Conservation (phyloP, 192 early-diverging fungal species). For the Thamnidium elegans region DNA sequence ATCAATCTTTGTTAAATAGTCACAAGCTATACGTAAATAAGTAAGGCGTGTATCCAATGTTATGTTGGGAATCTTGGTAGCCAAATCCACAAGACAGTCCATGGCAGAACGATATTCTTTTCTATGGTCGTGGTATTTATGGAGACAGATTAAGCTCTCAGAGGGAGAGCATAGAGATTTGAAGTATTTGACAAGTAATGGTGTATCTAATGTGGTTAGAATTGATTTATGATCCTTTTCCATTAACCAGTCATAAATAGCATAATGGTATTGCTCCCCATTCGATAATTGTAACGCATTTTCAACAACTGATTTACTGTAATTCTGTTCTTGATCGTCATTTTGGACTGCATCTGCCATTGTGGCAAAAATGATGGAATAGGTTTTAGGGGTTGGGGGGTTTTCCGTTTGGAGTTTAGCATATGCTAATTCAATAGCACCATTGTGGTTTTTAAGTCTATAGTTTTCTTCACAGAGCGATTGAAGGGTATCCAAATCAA, state of each 20-base stretch:
- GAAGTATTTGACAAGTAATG: background rate
- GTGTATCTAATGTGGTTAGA: background rate
- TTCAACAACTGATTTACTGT: background rate
- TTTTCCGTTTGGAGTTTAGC: background rate
- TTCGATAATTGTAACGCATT: background rate
- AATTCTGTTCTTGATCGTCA: background rate
- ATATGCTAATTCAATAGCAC: background rate
- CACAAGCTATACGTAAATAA: background rate
- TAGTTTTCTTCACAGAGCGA: background rate
- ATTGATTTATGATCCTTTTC: background rate
- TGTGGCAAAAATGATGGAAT: background rate
- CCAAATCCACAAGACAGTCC: background rate
- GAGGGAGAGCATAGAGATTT: background rate
- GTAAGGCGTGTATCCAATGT: background rate
- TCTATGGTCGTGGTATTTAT: background rate
- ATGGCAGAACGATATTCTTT: background rate
- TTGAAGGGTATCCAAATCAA: background rate
- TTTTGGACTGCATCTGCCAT: too few species aligned
- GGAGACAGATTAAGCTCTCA: background rate
- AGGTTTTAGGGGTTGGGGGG: background rate
- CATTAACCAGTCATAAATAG: conserved; percentile 1
- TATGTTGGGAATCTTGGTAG: background rate
- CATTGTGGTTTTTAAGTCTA: background rate
- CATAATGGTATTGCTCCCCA: background rate
- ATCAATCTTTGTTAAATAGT: background rate